Conservation (phyloP, 2,329 filamentous ascomycete genomes). For the Ophiocordyceps camponoti-floridani region DNA sequence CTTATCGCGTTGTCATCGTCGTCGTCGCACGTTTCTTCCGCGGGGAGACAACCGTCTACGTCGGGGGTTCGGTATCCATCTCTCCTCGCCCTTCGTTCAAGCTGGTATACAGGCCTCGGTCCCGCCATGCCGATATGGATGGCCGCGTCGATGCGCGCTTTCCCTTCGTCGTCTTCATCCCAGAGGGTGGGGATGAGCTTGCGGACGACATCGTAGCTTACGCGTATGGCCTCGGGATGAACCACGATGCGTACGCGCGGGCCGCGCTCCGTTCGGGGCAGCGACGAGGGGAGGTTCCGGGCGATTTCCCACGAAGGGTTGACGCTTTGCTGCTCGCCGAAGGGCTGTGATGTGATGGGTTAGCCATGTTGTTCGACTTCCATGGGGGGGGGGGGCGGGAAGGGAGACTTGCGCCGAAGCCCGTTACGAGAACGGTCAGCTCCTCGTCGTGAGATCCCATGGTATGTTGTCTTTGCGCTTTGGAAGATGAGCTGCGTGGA, state of each 20-base stretch:
- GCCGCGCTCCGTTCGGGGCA: slow-evolving; percentile 20
- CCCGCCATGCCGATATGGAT: slow-evolving; percentile 72
- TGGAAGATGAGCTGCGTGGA: no score
- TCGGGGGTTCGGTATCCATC: slow-evolving; percentile 56
- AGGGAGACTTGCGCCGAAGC: slow-evolving; percentile 36
- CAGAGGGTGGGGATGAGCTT: slow-evolving; percentile 46
- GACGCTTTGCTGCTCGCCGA: slow-evolving; percentile 48
- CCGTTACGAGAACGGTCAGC: slow-evolving; percentile 40
- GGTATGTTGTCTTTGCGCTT: no score
- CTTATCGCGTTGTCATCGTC: slow-evolving; percentile 27
- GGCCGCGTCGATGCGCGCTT: slow-evolving; percentile 38
- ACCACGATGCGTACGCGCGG: slow-evolving; percentile 41
- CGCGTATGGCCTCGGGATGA: slow-evolving; percentile 49
- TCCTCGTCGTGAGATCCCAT: slow-evolving; percentile 28
- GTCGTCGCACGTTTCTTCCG: slow-evolving; percentile 32
- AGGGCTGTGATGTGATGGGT: no score
- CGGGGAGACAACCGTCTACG: slow-evolving; percentile 44
- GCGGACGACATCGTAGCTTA: slow-evolving; percentile 52
- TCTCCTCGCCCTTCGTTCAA: slow-evolving; percentile 54
- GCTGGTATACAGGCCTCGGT: slow-evolving; percentile 41
- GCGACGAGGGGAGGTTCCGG: slow-evolving; percentile 42
- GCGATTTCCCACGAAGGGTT: slow-evolving; percentile 77
- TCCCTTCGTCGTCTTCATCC: slow-evolving; percentile 13
- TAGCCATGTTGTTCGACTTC: no score
- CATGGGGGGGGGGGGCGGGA: slow-evolving; percentile 1